These are phyloP conservation scores for Aspergillus terreus DNA, from an alignment of 2,329 filamentous ascomycete genomes.

Conservation along the genomic window DNA sequence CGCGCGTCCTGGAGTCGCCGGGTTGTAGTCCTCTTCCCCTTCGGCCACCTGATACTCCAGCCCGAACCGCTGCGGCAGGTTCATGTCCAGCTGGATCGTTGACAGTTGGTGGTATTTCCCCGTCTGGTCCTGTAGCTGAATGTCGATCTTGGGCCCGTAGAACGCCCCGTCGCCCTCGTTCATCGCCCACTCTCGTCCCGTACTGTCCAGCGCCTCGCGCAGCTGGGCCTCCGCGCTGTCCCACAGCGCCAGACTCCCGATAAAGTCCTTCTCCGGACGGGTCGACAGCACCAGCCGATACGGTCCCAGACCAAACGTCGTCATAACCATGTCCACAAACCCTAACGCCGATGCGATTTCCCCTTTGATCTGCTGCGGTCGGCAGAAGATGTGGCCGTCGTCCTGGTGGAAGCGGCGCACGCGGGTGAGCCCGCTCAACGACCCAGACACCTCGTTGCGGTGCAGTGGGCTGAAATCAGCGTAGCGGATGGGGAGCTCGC, in stretches of 20 bases:
- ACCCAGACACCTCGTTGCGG: conserved; percentile 78
- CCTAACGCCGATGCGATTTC: conserved; percentile 72
- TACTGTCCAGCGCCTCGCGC: conserved; percentile 58
- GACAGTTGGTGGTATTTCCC: conserved; percentile 87
- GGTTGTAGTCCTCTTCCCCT: conserved; percentile 39
- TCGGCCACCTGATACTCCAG: conserved; percentile 63
- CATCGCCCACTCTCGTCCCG: conserved; percentile 66
- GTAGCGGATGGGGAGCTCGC: conserved; percentile 76
- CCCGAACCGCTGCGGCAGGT: conserved; percentile 77
- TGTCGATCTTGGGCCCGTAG: conserved; percentile 89
- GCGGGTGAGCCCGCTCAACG: conserved; percentile 75
- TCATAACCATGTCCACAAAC: conserved; percentile 71
- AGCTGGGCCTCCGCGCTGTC: conserved; percentile 65
- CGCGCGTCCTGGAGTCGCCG: conserved; percentile 53
- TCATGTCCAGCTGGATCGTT: conserved; percentile 86
- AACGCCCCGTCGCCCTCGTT: conserved; percentile 84
- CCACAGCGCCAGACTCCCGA: conserved; percentile 70
- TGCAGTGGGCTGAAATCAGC: conserved; percentile 87
- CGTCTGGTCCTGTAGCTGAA: conserved; percentile 72
- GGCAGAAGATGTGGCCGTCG: conserved; percentile 87
- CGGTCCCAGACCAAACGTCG: conserved; percentile 64
- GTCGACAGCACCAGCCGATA: conserved; percentile 78
- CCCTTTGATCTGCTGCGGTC: conserved; percentile 67
- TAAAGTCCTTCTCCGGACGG: conserved; percentile 70
- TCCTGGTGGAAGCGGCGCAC: conserved; percentile 87